Base-by-base conservation (phyloP, 257 asterid species). In the Penstemon newberryi region DNA sequence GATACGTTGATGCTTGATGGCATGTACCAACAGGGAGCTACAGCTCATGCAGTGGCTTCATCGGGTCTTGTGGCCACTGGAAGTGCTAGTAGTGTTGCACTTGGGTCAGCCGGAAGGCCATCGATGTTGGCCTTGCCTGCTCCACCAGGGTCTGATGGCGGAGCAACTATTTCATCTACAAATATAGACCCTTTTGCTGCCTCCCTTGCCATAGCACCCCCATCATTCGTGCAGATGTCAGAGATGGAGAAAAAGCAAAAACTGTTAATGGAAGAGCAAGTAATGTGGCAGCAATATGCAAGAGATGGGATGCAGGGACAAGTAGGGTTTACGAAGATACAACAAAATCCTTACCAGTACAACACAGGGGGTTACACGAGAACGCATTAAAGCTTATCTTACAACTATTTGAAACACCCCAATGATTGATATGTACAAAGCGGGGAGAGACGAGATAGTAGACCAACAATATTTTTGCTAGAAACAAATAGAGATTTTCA, bases 181-280 rank as follows among this genome's bases (percentile, higher is more conserved):
- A 75, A 70, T 18, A 11, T 54, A 1, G 95, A 87, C 65, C 95
- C 91, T 2, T 87, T 85, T 64, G 87, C 93, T 0, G 96, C 97
- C 33, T 91, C 99, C 3, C 77, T 94, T 0, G 67, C 75, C 4
- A 54, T 94, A 25, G 86, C 96, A 0, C 96, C 96, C 7, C 98
- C 99, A 2, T 12, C 98, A 1, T 91, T 87, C 8, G 96, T 94
- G 73, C 98, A 94, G 75, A 87, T 91, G 95, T 81, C 97, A 6
- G 99, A 91, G 41, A 75, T 91, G 89, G 99, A 94, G 81, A 91
- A 83, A 81, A 94, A 91, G 79, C 98, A 84, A 51, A 80, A 82
- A 63, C 62, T 87, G 70, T 74, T 86, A 41, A 83, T 73, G 13
- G 90, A 94, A 43, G 96, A 94, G 80, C 98, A 94, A 63, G 5